These are phyloP conservation scores for Fraxinus anomala DNA, from an alignment of 257 asterid species.

Conservation along the genomic window DNA sequence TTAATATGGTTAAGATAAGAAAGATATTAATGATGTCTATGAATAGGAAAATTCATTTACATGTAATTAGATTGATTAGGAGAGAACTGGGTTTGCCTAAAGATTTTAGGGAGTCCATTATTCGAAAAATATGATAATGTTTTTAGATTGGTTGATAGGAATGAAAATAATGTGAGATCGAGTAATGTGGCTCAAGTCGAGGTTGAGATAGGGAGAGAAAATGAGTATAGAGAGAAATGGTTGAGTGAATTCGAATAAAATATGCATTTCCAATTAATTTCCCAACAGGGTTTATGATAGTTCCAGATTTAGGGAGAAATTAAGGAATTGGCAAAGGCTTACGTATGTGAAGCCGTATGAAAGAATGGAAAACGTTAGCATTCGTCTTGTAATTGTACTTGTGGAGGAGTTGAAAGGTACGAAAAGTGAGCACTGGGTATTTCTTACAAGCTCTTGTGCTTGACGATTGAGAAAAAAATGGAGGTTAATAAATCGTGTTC, in stretches of 20 bases:
- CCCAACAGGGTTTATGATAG: constrained; percentile 79
- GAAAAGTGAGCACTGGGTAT: constrained; percentile 84
- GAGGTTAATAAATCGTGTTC: constrained; percentile 42
- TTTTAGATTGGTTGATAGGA: constrained; percentile 49
- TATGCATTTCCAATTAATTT: constrained; percentile 74
- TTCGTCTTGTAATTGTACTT: constrained; percentile 20
- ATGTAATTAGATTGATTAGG: constrained; percentile 71
- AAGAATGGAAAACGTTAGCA: constrained; percentile 43
- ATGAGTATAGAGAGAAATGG: constrained; percentile 76
- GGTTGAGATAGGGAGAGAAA: constrained; percentile 79
- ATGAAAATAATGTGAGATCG: constrained; percentile 15
- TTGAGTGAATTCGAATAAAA: constrained; percentile 85
- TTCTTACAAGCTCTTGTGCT: constrained; percentile 77
- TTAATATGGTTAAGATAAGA: constrained; percentile 45
- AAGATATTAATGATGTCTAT: constrained; percentile 78
- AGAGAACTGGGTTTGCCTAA: constrained; percentile 78
- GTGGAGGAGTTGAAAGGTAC: constrained; percentile 73
- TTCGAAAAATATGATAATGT: constrained; percentile 48
- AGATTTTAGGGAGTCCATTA: constrained; percentile 60
- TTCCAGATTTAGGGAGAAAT: constrained; percentile 59
- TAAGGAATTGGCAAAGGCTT: constrained; percentile 82
- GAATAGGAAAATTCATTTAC: constrained; percentile 69
- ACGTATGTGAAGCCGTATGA: constrained; percentile 73
- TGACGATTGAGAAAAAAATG: constrained; percentile 80
- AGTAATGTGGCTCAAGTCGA: constrained; percentile 37